Conservation (phyloP, 192 early-diverging fungal genomes). For the Cetraspora pellucida region DNA sequence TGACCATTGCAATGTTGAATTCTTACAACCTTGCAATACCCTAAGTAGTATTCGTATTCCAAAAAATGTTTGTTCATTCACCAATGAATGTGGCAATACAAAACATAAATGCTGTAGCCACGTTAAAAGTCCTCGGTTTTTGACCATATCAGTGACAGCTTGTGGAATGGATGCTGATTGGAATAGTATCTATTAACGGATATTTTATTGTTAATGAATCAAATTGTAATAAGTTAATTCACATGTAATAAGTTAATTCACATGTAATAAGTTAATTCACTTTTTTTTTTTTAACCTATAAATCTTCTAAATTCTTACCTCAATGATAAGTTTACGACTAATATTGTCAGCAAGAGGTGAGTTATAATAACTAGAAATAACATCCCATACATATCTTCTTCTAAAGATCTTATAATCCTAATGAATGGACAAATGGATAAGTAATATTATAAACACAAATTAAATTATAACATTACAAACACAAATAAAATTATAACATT, state of each 20-base stretch:
- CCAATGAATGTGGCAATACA: not conserved
- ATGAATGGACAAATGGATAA: slow-evolving; percentile 12
- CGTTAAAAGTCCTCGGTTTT: slow-evolving; percentile 59
- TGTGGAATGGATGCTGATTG: slow-evolving; percentile 56
- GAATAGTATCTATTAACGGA: slow-evolving; percentile 51
- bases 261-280: not conserved
- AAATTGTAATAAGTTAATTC: too few species aligned
- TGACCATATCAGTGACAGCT: slow-evolving; percentile 59
- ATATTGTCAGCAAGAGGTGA: slow-evolving; percentile 66
- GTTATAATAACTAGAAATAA: slow-evolving; percentile 67
- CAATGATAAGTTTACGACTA: slow-evolving; percentile 51
- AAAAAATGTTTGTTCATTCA: slow-evolving; percentile 42
- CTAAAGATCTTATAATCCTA: slow-evolving; percentile 71
- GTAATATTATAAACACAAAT: not conserved
- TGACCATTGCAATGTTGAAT: slow-evolving; percentile 40
- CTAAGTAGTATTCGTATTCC: slow-evolving; percentile 42
- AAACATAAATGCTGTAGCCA: slow-evolving; percentile 52
- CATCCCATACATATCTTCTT: slow-evolving; percentile 71
- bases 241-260: slow-evolving; percentile 7
- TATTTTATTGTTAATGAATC: not conserved
- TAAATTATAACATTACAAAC: not conserved
- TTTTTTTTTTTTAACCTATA: slow-evolving; percentile 14
- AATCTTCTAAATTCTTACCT: slow-evolving; percentile 47
- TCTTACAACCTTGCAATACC: slow-evolving; percentile 40
- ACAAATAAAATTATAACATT: not conserved